Evolutionary conservation across 1,139 yeast species (phyloP).

Genomic region (Starmera stellimalicola): DNA sequence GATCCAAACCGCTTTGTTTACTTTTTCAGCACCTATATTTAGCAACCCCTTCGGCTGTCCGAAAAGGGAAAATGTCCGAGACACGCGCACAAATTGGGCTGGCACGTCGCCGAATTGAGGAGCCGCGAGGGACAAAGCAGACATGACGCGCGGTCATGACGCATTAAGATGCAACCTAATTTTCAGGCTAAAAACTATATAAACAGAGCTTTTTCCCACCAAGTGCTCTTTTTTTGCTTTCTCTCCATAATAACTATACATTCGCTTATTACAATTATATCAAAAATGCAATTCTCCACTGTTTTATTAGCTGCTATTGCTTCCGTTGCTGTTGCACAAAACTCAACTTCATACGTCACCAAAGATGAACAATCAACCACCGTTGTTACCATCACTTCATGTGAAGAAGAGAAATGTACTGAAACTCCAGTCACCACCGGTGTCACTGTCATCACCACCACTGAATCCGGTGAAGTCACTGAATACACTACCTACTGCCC

Average conservation of each 20-base stretch:
- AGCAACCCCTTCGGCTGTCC: too few species aligned
- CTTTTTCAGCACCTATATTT: too few species aligned
- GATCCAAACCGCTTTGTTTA: too few species aligned
- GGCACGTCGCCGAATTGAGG: too few species aligned
- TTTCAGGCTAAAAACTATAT: slow-evolving; percentile 1
- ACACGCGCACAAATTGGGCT: too few species aligned
- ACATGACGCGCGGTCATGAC: not conserved
- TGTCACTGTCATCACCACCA: slow-evolving; percentile 31
- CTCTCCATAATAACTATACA: slow-evolving; percentile 8
- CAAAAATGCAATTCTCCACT: slow-evolving; percentile 19
- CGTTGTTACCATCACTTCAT: slow-evolving; percentile 36
- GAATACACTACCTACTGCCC: slow-evolving; percentile 30
- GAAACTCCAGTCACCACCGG: slow-evolving; percentile 32
- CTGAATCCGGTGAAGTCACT: slow-evolving; percentile 16
- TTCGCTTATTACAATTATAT: slow-evolving; percentile 15
- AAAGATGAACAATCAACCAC: slow-evolving; percentile 17
- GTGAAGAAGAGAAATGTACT: slow-evolving; percentile 29
- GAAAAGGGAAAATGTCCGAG: too few species aligned
- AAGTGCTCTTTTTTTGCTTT: not conserved
- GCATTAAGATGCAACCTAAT: not conserved
- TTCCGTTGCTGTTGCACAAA: slow-evolving; percentile 19
- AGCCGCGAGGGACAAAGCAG: too few species aligned
- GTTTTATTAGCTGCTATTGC: slow-evolving; percentile 18
- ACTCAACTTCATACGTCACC: slow-evolving; percentile 16
- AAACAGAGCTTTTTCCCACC: not conserved